Conservation (phyloP, 129 eudicot species). For the Calendula officinalis region DNA sequence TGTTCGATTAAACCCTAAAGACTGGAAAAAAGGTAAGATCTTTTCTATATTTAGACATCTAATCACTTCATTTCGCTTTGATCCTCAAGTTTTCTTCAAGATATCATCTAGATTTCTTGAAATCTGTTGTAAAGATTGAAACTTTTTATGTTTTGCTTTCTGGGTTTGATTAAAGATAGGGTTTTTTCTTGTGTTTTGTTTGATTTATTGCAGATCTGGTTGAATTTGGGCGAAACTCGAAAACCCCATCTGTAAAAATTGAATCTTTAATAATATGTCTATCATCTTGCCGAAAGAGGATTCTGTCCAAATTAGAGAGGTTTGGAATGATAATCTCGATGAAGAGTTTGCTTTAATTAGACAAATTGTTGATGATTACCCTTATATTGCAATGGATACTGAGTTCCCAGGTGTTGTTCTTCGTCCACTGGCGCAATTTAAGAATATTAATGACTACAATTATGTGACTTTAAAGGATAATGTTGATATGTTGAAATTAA, state of each 20-base stretch:
- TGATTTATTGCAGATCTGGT: constrained; percentile 48
- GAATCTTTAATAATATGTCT: constrained; percentile 38
- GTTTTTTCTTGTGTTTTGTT: constrained; percentile 10
- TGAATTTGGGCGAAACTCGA: constrained; percentile 9
- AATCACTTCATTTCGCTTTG: neutral
- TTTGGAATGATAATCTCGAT: constrained; percentile 44
- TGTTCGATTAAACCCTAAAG: constrained; percentile 25
- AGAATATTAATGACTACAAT: constrained; percentile 57
- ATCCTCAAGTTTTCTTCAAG: neutral
- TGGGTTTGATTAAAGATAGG: constrained; percentile 16
- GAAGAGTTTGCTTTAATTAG: constrained; percentile 39
- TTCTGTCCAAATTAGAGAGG: constrained; percentile 53
- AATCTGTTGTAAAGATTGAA: neutral
- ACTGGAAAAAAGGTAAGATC: constrained; percentile 42
- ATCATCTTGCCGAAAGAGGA: constrained; percentile 38
- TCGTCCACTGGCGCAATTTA: constrained; percentile 52
- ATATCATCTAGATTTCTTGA: neutral
- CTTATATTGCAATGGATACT: constrained; percentile 17
- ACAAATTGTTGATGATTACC: constrained; percentile 50
- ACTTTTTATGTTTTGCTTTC: constrained; percentile 12
- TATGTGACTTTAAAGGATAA: constrained; percentile 65
- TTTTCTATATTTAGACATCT: neutral
- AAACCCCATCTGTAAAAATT: constrained; percentile 24
- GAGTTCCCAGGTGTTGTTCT: constrained; percentile 74
- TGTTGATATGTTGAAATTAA: constrained; percentile 70